Evolutionary conservation across 176 grass and related monocot species (phyloP).

Genomic region (Poa pratensis): DNA sequence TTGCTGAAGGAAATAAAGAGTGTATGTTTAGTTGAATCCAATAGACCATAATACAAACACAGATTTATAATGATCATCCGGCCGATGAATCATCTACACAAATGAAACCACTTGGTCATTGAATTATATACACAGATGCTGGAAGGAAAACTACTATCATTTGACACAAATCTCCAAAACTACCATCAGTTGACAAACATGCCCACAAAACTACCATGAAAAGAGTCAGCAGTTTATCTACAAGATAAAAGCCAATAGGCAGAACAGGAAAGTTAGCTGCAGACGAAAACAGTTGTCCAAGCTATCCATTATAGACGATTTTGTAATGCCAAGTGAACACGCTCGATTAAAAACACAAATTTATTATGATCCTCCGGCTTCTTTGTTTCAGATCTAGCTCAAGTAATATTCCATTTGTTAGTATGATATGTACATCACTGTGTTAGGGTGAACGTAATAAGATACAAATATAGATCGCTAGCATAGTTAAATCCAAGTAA

Average conservation of each 20-base stretch:
- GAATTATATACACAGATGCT: slow-evolving; percentile 7
- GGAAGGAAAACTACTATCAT: background rate
- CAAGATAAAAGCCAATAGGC: slow-evolving; percentile 1
- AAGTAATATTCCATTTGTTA: background rate
- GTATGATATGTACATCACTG: background rate
- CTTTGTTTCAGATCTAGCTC: slow-evolving; percentile 15
- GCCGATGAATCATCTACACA: too few relatives aligned
- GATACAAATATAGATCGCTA: background rate
- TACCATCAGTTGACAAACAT: slow-evolving; percentile 12
- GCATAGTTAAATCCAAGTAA: background rate
- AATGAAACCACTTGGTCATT: background rate
- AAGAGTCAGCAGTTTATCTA: background rate
- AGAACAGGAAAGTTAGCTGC: slow-evolving; percentile 1
- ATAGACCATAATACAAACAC: background rate
- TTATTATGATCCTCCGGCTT: background rate
- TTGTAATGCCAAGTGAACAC: slow-evolving; percentile 22
- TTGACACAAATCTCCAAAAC: background rate
- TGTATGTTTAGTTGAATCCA: too few relatives aligned
- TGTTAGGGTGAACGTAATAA: background rate
- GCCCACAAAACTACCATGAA: background rate
- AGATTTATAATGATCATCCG: background rate
- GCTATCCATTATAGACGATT: background rate
- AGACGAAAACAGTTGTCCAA: slow-evolving; percentile 9
- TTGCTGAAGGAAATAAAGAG: background rate
- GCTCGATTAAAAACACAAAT: background rate